Evolutionary conservation across 2,329 filamentous ascomycete genomes (phyloP), one percentile per base, ranked within the genome.

Genomic region (Coniochaeta ligniaria): DNA sequence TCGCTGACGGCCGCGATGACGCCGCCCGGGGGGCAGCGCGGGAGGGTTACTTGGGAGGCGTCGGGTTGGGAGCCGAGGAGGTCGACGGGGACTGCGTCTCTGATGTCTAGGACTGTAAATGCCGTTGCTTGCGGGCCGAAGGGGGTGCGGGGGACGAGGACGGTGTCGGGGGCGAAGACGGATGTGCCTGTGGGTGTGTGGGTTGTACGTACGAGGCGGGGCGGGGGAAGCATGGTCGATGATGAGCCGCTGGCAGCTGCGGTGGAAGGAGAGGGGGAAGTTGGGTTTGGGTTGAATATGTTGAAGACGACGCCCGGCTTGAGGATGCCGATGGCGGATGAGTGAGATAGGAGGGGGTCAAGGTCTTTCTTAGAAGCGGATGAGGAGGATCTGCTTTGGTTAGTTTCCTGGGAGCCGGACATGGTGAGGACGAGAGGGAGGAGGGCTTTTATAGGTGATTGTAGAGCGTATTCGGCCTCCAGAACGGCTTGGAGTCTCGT

Each of bases 91-190:
- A 76, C 66, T 0, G 66, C 45, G 5, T 60, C 43, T 17, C 68
- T 64, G 17, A 62, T 60, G 66, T 75, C 71, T 38, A 75, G 69
- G 20, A 69, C 61, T 56, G 67, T 64, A 66, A 76, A 75, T 31
- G 66, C 62, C 35, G 65, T 66, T 38, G 26, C 62, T n/a, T 60
- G 38, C 24, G 72, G 71, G 2, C 70, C 73, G 58, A 74, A 72
- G 43, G 72, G 73, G n/a, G 60, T 60, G 60, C 71, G 72, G 31
- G 67, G 63, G 28, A 63, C 20, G 16, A 70, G 31, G n/a, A 59
- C 26, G 20, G 59, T 59, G 66, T 75, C 73, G 0, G 66, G 62
- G 5, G 60, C 61, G 65, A 75, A 73, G 58, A 73, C 63, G 22
- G 74, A 72, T 12, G 61, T 67, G 20, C 73, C 73, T 52, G 69